A percentile compares a stretch with the other conserved stretches of the same genome.
These are phyloP conservation scores for Lactarius psammicola DNA, from an alignment of 768 basidiomycete genomes.

Conservation along the genomic window DNA sequence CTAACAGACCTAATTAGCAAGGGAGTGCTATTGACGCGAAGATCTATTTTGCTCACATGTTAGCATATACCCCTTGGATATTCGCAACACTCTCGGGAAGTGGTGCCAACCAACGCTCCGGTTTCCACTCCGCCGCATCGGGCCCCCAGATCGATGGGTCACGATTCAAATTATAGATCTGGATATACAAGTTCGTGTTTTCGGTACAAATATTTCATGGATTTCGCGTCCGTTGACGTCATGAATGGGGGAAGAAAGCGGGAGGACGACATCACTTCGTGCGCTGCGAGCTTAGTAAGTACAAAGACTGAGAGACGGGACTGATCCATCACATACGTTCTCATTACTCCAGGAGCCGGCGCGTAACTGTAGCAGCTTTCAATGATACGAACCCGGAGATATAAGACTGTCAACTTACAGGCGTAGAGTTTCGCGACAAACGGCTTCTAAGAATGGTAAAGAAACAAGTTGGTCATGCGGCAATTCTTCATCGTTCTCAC, in stretches of 20 bases:
- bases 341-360: not conserved
- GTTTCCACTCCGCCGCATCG: too few species aligned
- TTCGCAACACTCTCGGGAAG: slow-evolving; percentile 28
- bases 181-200: slow-evolving; percentile 15
- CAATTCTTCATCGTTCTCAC: too few species aligned
- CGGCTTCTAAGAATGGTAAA: too few species aligned
- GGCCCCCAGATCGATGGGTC: too few species aligned
- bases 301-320: not conserved
- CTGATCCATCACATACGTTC: too few species aligned
- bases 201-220: slow-evolving; percentile 11
- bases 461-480: too few species aligned
- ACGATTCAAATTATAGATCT: slow-evolving; percentile 33
- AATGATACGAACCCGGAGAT: too few species aligned
- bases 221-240: slow-evolving; percentile 21
- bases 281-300: not conserved
- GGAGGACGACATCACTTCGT: not conserved
- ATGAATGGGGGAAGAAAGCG: not conserved
- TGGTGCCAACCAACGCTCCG: slow-evolving; percentile 37
- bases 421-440: too few species aligned
- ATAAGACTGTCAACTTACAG: too few species aligned
- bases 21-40: not conserved
- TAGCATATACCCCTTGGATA: slow-evolving; percentile 28
- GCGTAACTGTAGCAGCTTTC: not conserved
- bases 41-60: slow-evolving; percentile 28
- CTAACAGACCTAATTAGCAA: not conserved